Percentiles rank a stretch among this genome's conserved stretches.
These are phyloP conservation scores for Diaporthe capsici DNA, from an alignment of 2,329 filamentous ascomycete genomes.

Conservation along the genomic window DNA sequence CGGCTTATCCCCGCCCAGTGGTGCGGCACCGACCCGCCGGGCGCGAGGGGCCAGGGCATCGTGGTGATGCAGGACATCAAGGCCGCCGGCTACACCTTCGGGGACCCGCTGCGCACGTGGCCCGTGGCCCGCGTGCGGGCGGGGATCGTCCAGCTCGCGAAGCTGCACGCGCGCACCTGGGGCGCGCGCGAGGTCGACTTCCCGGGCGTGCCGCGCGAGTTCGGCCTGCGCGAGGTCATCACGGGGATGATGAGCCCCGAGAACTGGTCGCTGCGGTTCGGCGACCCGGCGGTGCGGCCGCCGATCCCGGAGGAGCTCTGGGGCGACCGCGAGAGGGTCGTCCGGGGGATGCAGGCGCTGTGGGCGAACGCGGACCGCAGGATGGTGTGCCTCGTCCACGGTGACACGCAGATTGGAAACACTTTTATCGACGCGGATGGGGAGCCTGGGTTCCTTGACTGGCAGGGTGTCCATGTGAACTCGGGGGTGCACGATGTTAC, in stretches of 20 bases:
- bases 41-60: constrained; percentile 36
- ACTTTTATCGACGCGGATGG: constrained; percentile 56
- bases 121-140: constrained; percentile 24
- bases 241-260: constrained; percentile 36
- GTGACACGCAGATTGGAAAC: constrained; percentile 60
- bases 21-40: constrained; percentile 29
- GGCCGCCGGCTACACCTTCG: constrained; percentile 44
- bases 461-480: constrained; percentile 57
- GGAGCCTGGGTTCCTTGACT: constrained; percentile 57
- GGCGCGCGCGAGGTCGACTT: constrained; percentile 49
- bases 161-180: constrained; percentile 57
- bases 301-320: constrained; percentile 31
- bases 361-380: constrained; percentile 54
- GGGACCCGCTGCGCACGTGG: constrained; percentile 34
- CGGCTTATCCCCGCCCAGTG: constrained; percentile 30
- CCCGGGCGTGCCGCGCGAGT: constrained; percentile 40
- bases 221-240: constrained; percentile 54
- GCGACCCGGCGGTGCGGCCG: constrained; percentile 36
- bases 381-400: constrained; percentile 58
- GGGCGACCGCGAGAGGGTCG: constrained; percentile 31
- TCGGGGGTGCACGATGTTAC: constrained; percentile 60
- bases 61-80: constrained; percentile 34
- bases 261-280: constrained; percentile 33
- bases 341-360: constrained; percentile 50
- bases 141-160: constrained; percentile 56